These are phyloP conservation scores for Drechslerella coelobrocha DNA, from an alignment of 2,329 filamentous ascomycete species.

Conservation along the genomic window DNA sequence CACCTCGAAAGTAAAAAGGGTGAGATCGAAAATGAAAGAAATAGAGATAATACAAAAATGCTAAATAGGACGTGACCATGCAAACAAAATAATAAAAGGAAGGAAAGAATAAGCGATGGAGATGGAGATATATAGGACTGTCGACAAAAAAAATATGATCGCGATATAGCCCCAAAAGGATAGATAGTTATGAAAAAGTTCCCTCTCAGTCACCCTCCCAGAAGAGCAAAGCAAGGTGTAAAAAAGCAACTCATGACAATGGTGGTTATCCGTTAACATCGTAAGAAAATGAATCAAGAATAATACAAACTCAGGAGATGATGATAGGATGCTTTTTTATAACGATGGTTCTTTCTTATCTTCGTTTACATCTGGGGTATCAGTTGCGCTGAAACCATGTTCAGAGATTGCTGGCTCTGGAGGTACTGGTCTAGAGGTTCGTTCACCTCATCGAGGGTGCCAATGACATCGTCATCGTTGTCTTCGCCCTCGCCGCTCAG, in stretches of 20 bases:
- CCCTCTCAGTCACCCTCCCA: conserved; percentile 14
- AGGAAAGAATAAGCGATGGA: neutral
- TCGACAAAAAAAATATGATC: neutral
- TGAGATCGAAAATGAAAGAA: conserved; percentile 10
- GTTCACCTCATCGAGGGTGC: conserved; percentile 78
- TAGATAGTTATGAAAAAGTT: conserved; percentile 23
- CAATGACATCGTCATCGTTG: conserved; percentile 84
- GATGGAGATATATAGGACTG: neutral
- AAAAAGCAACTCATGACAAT: conserved; percentile 45
- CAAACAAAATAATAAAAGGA: conserved; percentile 21
- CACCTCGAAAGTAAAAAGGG: conserved; percentile 17
- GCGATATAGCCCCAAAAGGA: conserved; percentile 20
- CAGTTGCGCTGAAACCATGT: conserved; percentile 47
- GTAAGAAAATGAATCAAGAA: conserved; percentile 35
- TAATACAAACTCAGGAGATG: conserved; percentile 44
- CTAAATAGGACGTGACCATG: conserved; percentile 23
- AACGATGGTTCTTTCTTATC: conserved; percentile 18
- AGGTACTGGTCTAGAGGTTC: conserved; percentile 48
- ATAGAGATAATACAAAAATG: conserved; percentile 16
- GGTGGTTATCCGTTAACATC: conserved; percentile 45
- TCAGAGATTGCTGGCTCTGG: conserved; percentile 38
- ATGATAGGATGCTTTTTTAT: conserved; percentile 26
- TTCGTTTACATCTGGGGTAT: conserved; percentile 50
- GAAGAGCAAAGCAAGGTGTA: conserved; percentile 11
- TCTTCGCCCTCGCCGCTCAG: conserved; percentile 85